Evolutionary conservation across 805 yeast species (phyloP).

Genomic region (Saccharomyces kudriavzevii): DNA sequence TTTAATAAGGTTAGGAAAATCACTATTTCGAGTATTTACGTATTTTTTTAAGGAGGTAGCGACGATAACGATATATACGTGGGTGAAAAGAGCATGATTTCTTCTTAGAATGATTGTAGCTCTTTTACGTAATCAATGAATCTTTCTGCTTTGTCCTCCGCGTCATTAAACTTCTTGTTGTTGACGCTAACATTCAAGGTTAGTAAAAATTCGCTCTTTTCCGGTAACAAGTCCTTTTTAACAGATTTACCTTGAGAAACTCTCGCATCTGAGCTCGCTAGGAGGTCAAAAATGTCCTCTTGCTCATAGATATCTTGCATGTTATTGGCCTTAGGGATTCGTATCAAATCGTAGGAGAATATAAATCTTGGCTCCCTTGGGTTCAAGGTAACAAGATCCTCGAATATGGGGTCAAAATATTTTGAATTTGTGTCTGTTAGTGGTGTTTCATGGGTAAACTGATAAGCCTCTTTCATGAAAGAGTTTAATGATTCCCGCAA

Average conservation of each 20-base stretch:
- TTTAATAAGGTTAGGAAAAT: not conserved
- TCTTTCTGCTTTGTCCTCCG: constrained; percentile 18
- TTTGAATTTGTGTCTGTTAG: constrained; percentile 32
- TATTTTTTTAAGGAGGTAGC: not conserved
- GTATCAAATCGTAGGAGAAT: constrained; percentile 13
- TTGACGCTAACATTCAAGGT: constrained; percentile 16
- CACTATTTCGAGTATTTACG: not conserved
- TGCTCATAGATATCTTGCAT: constrained; percentile 1
- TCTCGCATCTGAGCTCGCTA: not conserved
- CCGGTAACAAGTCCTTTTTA: not conserved
- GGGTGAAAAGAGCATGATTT: not conserved
- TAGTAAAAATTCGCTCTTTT: constrained; percentile 12
- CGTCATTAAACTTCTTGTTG: constrained; percentile 16
- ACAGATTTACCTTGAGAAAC: not conserved
- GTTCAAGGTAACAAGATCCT: constrained; percentile 43
- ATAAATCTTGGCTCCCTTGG: constrained; percentile 23
- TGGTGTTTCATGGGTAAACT: constrained; percentile 23
- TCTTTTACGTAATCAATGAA: constrained; percentile 12
- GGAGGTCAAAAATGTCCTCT: constrained; percentile 23
- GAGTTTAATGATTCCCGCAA: constrained; percentile 38
- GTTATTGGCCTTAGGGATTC: constrained; percentile 7
- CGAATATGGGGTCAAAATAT: constrained; percentile 52
- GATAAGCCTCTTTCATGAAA: constrained; percentile 40
- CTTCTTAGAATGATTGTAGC: not conserved
- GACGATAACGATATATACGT: not conserved